A percentile compares a stretch with the other conserved stretches of the same genome.
Evolutionary conservation across 2,329 filamentous ascomycete genomes (phyloP).

Genomic region (Lasiodiplodia gonubiensis): DNA sequence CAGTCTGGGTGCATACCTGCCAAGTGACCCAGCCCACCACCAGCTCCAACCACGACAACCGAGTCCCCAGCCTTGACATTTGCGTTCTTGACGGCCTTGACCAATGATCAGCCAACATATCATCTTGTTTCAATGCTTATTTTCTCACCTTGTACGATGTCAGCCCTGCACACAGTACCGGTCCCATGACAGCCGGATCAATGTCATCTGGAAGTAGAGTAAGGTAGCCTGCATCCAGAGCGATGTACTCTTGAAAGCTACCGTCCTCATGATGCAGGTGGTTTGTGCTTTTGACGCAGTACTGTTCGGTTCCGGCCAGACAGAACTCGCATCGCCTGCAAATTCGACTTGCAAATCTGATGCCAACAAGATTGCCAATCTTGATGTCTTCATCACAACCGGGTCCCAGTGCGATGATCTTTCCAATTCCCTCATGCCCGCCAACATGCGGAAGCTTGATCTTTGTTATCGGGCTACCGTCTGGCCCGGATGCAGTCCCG

Average conservation of each 20-base stretch:
- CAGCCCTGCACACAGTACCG: conserved; percentile 53
- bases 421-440: conserved; percentile 1
- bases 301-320: conserved; percentile 49
- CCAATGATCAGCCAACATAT: background rate
- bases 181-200: conserved; percentile 49
- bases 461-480: conserved; percentile 50
- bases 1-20: conserved; percentile 32
- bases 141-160: conserved; percentile 49
- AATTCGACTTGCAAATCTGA: conserved; percentile 51
- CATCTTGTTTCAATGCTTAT: background rate
- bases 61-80: conserved; percentile 48
- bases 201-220: conserved; percentile 52
- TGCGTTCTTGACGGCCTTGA: conserved; percentile 46
- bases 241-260: conserved; percentile 53
- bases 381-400: conserved; percentile 42
- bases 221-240: conserved; percentile 52
- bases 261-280: conserved; percentile 56
- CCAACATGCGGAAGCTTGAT: conserved; percentile 47
- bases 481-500: conserved; percentile 41
- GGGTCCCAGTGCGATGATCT: background rate
- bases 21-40: conserved; percentile 54
- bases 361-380: conserved; percentile 50
- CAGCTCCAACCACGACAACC: conserved; percentile 54
- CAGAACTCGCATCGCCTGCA: conserved; percentile 54
- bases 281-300: conserved; percentile 51